Evolutionary conservation across 2,329 filamentous ascomycete species (phyloP).

Genomic region (Juglanconis sp.): DNA sequence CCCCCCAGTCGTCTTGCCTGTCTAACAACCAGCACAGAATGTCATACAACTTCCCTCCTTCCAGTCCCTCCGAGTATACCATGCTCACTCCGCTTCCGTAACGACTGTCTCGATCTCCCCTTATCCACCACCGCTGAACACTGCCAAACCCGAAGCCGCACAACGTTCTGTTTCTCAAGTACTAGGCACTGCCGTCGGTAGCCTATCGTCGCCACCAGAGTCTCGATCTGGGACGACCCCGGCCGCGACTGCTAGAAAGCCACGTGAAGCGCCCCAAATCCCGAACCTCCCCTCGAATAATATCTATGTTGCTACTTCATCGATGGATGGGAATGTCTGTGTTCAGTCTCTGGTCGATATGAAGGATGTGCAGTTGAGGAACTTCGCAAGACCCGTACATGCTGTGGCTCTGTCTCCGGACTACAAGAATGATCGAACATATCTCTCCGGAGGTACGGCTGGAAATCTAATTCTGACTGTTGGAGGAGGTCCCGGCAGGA

Average conservation of each 20-base stretch:
- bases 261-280: conserved; percentile 53
- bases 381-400: conserved; percentile 90
- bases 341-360: conserved; percentile 81
- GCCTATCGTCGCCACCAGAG: conserved; percentile 29
- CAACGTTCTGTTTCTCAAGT: conserved; percentile 26
- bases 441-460: conserved; percentile 85
- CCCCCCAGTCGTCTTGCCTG: too few species aligned
- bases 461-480: conserved; percentile 84
- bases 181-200: conserved; percentile 33
- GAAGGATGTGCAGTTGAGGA: conserved; percentile 86
- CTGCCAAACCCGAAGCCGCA: conserved; percentile 38
- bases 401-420: conserved; percentile 92
- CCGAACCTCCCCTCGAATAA: conserved; percentile 80
- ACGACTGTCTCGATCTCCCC: conserved; percentile 90
- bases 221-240: conserved; percentile 43
- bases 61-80: conserved; percentile 78
- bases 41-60: conserved; percentile 81
- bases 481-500: conserved; percentile 75
- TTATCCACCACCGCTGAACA: conserved; percentile 58
- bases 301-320: conserved; percentile 90
- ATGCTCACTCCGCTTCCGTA: conserved; percentile 88
- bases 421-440: conserved; percentile 83
- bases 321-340: conserved; percentile 93
- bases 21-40: conserved; percentile 55
- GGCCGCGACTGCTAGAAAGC: conserved; percentile 48